Conservation (phyloP, 2,329 filamentous ascomycete species). For the Verticillium klebahnii region DNA sequence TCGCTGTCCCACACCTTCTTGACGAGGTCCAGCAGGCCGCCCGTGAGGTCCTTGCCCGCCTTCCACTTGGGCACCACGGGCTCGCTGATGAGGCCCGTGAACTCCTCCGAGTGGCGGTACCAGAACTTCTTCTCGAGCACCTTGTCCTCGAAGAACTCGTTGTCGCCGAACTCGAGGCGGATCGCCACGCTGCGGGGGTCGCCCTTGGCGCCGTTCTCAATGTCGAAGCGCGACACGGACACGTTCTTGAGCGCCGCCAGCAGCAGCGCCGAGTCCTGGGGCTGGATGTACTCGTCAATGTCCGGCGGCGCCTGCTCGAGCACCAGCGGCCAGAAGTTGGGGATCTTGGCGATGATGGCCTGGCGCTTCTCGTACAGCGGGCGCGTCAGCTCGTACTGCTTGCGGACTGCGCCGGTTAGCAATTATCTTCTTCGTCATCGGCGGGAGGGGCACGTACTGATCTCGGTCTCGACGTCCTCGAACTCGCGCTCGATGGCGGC, state of each 20-base stretch:
- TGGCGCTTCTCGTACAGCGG: slow-evolving; percentile 75
- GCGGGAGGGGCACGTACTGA: slow-evolving; percentile 54
- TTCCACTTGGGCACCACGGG: slow-evolving; percentile 88
- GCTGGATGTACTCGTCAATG: slow-evolving; percentile 83
- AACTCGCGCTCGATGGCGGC: slow-evolving; percentile 78
- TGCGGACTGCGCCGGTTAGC: slow-evolving; percentile 51
- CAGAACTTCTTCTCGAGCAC: slow-evolving; percentile 89
- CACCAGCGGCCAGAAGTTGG: slow-evolving; percentile 92
- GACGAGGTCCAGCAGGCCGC: slow-evolving; percentile 72
- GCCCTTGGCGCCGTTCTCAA: slow-evolving; percentile 53
- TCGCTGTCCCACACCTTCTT: slow-evolving; percentile 63
- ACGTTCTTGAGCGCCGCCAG: slow-evolving; percentile 63
- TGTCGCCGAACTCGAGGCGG: slow-evolving; percentile 73
- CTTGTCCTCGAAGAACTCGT: slow-evolving; percentile 75
- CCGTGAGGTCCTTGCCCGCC: slow-evolving; percentile 76
- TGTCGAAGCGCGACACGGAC: slow-evolving; percentile 75
- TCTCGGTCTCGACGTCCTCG: slow-evolving; percentile 74
- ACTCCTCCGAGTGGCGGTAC: slow-evolving; percentile 67
- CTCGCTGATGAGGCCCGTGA: slow-evolving; percentile 77
- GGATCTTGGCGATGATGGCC: slow-evolving; percentile 65
- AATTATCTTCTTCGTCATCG: background rate
- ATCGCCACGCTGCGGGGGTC: slow-evolving; percentile 78
- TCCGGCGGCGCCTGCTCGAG: slow-evolving; percentile 82
- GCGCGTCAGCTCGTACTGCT: slow-evolving; percentile 63
- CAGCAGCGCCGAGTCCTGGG: slow-evolving; percentile 71